Percentiles rank a stretch among this genome's conserved stretches.
Conservation (phyloP, 2,329 filamentous ascomycete genomes). For the Cryphonectria radicalis region DNA sequence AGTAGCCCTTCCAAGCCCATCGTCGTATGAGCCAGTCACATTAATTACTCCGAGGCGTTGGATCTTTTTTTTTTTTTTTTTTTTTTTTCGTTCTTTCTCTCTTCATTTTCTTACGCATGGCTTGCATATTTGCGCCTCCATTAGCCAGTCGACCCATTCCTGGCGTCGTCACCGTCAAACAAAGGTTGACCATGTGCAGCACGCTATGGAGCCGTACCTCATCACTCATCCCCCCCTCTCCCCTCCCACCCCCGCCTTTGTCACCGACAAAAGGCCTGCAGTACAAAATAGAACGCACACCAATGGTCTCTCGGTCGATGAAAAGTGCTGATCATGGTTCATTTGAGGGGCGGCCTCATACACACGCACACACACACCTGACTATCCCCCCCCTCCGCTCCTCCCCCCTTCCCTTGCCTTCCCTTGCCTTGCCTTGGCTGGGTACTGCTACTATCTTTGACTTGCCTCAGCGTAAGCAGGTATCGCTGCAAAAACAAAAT, state of each 20-base stretch:
- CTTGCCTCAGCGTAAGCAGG: neutral
- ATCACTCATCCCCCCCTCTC: neutral
- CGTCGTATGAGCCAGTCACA: constrained; percentile 3
- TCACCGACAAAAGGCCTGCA: neutral
- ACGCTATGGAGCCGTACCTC: neutral
- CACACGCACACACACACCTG: neutral
- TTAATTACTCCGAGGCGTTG: constrained; percentile 5
- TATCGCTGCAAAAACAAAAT: neutral
- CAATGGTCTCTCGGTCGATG: constrained; percentile 1
- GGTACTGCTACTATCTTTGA: neutral
- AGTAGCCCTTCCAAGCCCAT: neutral
- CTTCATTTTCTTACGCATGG: neutral
- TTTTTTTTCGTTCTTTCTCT: neutral
- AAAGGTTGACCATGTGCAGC: neutral
- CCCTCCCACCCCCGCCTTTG: neutral
- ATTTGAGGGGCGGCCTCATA: neutral
- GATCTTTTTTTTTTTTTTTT: neutral
- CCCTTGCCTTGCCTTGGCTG: neutral
- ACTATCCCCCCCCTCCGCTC: neutral
- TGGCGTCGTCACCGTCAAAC: constrained; percentile 7
- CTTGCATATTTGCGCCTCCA: neutral
- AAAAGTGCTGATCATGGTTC: neutral
- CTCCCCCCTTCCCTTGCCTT: neutral
- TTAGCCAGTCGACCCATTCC: constrained; percentile 7
- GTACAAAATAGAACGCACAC: neutral